A percentile compares a stretch with the other conserved stretches of the same genome.
Evolutionary conservation across 2,329 filamentous ascomycete genomes (phyloP).

Genomic region (Scedosporium minutisporum): DNA sequence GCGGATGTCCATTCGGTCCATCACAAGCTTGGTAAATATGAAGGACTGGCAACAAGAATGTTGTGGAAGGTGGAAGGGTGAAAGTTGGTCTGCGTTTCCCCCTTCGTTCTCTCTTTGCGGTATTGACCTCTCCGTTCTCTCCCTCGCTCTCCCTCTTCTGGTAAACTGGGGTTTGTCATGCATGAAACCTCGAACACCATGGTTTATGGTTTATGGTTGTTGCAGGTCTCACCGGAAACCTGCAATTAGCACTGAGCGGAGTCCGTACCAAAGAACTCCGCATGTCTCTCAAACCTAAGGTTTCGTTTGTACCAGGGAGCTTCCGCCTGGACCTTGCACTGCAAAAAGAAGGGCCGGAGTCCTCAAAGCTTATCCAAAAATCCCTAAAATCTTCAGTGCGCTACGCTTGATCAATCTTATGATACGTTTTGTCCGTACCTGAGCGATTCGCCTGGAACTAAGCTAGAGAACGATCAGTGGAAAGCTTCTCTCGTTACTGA

Average conservation of each 20-base stretch:
- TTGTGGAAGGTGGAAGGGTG: not conserved
- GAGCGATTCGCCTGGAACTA: not conserved
- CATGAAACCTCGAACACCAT: constrained; percentile 6
- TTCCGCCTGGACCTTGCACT: too few relatives aligned
- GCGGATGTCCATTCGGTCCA: not conserved
- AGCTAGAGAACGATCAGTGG: too few relatives aligned
- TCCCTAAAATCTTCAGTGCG: not conserved
- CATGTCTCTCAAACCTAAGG: not conserved
- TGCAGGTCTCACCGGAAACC: constrained; percentile 2
- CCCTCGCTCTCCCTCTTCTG: not conserved
- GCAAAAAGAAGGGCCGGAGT: not conserved
- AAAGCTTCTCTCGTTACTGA: too few relatives aligned
- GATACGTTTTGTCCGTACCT: not conserved
- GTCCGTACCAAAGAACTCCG: not conserved
- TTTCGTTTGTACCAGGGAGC: not conserved
- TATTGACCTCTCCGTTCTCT: not conserved
- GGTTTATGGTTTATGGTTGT: not conserved
- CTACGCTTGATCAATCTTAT: not conserved
- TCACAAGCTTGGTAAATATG: not conserved
- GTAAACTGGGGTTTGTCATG: constrained; percentile 1
- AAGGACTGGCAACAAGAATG: not conserved
- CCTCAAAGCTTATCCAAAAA: not conserved
- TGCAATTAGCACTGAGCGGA: not conserved
- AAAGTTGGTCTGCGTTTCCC: not conserved
- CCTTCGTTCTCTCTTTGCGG: not conserved